These are phyloP conservation scores for Gaillardinia entomophila DNA, from an alignment of 805 yeast genomes.

Conservation along the genomic window DNA sequence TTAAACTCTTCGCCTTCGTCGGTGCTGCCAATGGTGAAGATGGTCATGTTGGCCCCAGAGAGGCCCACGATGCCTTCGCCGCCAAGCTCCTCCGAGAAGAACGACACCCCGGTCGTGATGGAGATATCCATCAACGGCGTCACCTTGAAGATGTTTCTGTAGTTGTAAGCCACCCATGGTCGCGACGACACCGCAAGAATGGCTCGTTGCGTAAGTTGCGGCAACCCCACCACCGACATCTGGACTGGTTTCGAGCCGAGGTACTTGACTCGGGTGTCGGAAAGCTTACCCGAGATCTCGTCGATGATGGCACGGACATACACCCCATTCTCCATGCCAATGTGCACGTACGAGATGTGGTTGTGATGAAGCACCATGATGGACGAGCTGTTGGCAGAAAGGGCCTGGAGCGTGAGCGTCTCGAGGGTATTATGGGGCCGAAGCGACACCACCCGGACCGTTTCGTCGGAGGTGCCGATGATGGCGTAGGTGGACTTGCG, in stretches of 20 bases:
- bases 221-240: constrained; percentile 32
- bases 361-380: constrained; percentile 16
- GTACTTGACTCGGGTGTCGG: constrained; percentile 63
- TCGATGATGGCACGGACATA: constrained; percentile 62
- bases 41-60: constrained; percentile 44
- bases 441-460: constrained; percentile 63
- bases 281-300: constrained; percentile 47
- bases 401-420: constrained; percentile 55
- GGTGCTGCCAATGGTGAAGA: constrained; percentile 44
- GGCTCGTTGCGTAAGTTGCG: constrained; percentile 17
- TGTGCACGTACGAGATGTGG: constrained; percentile 44
- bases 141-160: constrained; percentile 30
- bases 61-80: constrained; percentile 64
- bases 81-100: constrained; percentile 57
- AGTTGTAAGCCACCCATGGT: constrained; percentile 50
- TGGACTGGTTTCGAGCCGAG: constrained; percentile 64
- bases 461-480: constrained; percentile 65
- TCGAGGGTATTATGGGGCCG: constrained; percentile 57
- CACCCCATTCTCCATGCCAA: constrained; percentile 82
- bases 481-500: constrained; percentile 51
- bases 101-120: constrained; percentile 44
- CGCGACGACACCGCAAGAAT: constrained; percentile 49
- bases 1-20: constrained; percentile 27
- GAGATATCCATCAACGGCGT: constrained; percentile 42
- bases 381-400: constrained; percentile 42